Evolutionary conservation across 2,329 filamentous ascomycete species (phyloP).

Genomic region (Leptographium galeiforme): DNA sequence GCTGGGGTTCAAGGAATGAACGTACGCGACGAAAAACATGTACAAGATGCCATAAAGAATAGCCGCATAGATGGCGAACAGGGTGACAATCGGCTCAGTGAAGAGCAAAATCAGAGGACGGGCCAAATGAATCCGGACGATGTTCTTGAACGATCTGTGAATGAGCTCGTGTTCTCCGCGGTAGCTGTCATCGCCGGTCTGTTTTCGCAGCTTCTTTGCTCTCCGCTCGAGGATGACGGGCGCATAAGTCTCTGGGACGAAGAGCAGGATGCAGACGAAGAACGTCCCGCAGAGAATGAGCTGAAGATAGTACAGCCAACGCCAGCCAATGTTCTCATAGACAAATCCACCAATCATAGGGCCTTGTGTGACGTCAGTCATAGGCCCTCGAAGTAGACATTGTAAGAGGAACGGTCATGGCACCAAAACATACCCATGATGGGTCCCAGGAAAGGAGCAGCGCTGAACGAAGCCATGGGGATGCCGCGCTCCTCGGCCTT

Average conservation of each 20-base stretch:
- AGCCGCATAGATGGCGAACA: conserved; percentile 28
- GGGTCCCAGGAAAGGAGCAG: conserved; percentile 30
- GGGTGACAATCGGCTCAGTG: conserved; percentile 54
- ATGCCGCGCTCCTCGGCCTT: conserved; percentile 38
- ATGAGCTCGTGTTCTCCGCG: conserved; percentile 44
- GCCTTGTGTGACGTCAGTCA: background rate
- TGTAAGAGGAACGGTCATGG: background rate
- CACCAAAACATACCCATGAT: conserved; percentile 21
- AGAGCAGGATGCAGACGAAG: conserved; percentile 12
- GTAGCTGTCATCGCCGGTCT: conserved; percentile 17
- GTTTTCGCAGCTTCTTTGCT: conserved; percentile 32
- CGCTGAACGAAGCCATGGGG: conserved; percentile 37
- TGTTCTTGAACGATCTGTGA: conserved; percentile 38
- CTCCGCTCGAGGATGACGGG: conserved; percentile 36
- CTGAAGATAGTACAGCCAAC: conserved; percentile 5
- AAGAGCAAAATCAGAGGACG: conserved; percentile 56
- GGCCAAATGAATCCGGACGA: conserved; percentile 54
- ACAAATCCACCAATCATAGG: conserved; percentile 2
- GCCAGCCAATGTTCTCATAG: conserved; percentile 11
- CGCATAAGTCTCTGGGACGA: conserved; percentile 20
- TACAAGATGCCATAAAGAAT: conserved; percentile 44
- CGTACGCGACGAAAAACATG: conserved; percentile 39
- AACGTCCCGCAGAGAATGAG: conserved; percentile 4
- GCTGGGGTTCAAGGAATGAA: conserved; percentile 22
- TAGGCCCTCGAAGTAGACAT: background rate